phyloP scores from a whole-genome alignment of 768 basidiomycete genomes.

The Collybiopsis confluens region DNA sequence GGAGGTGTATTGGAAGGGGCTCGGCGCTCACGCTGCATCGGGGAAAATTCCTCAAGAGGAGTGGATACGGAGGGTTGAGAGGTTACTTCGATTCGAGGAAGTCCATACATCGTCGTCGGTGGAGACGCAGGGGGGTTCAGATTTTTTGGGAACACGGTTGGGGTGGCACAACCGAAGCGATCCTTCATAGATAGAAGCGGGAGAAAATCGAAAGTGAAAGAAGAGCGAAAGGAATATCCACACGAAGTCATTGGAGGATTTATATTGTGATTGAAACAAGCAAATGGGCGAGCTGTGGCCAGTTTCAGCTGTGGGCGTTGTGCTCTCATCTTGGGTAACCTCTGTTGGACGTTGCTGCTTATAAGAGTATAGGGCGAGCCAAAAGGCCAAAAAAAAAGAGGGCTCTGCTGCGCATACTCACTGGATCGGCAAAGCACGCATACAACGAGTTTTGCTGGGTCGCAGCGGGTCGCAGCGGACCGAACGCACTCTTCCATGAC shows the following conservation, averaged over 20 bases:
- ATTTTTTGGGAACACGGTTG: no score
- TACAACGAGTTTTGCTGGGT: no score
- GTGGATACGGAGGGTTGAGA: background rate
- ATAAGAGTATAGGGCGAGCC: background rate
- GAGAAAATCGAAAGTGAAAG: no score
- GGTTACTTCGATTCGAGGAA: no score
- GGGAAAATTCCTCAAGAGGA: slow-evolving; percentile 5
- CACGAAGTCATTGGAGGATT: background rate
- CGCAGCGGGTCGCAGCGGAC: no score
- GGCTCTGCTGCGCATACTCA: background rate
- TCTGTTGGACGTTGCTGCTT: no score
- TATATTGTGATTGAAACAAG: background rate
- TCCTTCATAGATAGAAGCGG: no score
- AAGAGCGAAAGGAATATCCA: no score
- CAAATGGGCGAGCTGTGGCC: background rate
- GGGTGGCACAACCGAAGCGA: no score
- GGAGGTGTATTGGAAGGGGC: slow-evolving; percentile 31
- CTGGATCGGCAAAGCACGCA: no score
- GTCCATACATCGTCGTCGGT: no score
- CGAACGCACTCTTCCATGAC: background rate
- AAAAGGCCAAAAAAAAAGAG: background rate
- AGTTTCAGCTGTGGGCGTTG: background rate
- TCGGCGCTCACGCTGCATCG: slow-evolving; percentile 15
- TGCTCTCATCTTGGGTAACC: background rate
- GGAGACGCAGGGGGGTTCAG: no score